Evolutionary conservation across 805 yeast genomes (phyloP).

Genomic region (Kazachstania bromeliacearum): DNA sequence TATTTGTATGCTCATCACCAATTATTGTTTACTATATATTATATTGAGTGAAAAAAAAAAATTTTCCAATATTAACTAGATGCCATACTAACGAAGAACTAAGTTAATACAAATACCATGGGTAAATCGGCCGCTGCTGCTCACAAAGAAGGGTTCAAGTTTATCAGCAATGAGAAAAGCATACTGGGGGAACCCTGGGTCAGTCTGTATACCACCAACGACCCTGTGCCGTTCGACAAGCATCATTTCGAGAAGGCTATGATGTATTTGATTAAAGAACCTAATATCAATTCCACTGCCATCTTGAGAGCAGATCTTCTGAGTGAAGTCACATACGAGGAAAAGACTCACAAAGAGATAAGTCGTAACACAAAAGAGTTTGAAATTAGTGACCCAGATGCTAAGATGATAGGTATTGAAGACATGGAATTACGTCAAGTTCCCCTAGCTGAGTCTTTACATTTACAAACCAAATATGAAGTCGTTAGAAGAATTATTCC

Average conservation of each 20-base stretch:
- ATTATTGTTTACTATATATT: too few species aligned
- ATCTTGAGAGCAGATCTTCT: constrained; percentile 81
- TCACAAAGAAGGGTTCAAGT: constrained; percentile 15
- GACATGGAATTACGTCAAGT: constrained; percentile 35
- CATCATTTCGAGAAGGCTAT: constrained; percentile 66
- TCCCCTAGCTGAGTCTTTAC: constrained; percentile 17
- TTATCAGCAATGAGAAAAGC: constrained; percentile 13
- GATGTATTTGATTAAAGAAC: constrained; percentile 69
- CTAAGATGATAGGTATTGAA: constrained; percentile 27
- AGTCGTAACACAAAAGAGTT: not conserved
- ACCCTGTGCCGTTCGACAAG: constrained; percentile 17
- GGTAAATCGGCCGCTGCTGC: constrained; percentile 1
- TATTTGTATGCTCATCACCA: too few species aligned
- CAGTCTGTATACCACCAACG: constrained; percentile 19
- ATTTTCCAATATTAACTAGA: too few species aligned
- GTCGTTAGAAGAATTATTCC: constrained; percentile 85
- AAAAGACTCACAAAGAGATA: constrained; percentile 5
- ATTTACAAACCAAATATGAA: constrained; percentile 34
- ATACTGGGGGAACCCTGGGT: constrained; percentile 24
- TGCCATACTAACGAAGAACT: too few species aligned
- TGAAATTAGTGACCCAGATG: constrained; percentile 12
- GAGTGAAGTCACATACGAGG: constrained; percentile 38
- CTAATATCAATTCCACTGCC: constrained; percentile 86
- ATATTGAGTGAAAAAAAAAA: too few species aligned
- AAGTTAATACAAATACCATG: too few species aligned